Base-by-base conservation (phyloP, 1,139 yeast genomes). In the Blastobotrys arbuscula region DNA sequence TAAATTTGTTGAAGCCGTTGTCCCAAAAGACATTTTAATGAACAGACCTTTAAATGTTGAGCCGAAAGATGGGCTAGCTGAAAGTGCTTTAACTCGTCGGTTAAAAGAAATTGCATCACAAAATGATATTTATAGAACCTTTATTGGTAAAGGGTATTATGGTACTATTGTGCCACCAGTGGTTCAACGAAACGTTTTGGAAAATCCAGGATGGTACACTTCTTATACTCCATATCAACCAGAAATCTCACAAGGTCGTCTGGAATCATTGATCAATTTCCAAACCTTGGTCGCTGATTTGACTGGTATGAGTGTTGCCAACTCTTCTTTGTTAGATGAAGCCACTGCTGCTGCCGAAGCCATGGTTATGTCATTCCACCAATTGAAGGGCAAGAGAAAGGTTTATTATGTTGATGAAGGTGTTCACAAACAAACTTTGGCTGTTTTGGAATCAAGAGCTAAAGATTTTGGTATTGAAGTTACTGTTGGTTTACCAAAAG, bases 291-390 rank as follows among this genome's bases (percentile, higher is more conserved):
- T 92, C 19, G 72, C 89, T 39, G 96, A 94, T 50, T 75, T 92
- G 59, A 92, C 98, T 3, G 97, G 97, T 1, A 76, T 92, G 70
- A 84, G 88, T 31, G 81, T 92, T 65, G 92, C 97, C 50, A 92
- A 92, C 65, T 95, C 97, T 2, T 90, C 97, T 2, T 73, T 92
- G 51, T 76, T 92, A 59, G 98, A 92, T 67, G 98, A 92, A 71
- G 97, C 95, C 48, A 86, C 97, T 13, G 97, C 98, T 24, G 98
- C 97, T 18, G 96, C 95, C 42, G 98, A 92, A 70, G 97, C 97
- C 38, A 85, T 92, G 94, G 76, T 90, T 45, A 73, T 92, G 74
- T 77, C 95, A 1, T 88, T 74, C 71, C 82, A 84, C 61, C 74
- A 76, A 50, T 66, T 75, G 42, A 81, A 79, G 61, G 85, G 82